These are phyloP conservation scores for Castanea crenata DNA, from an alignment of 306 rosid species.

Conservation along the genomic window DNA sequence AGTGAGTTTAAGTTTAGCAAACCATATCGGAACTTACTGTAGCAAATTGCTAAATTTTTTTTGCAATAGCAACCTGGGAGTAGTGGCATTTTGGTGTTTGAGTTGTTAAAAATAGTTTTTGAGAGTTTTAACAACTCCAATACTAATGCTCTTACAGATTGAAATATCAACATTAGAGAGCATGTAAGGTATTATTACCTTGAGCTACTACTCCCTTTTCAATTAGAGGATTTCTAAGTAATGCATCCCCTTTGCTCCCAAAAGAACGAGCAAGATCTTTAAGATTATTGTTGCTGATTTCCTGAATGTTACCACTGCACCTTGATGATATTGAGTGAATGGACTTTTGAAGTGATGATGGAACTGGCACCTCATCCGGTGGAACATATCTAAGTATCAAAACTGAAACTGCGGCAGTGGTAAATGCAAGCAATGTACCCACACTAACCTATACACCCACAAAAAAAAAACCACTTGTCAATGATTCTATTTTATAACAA, in stretches of 20 bases:
- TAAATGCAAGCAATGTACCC: slow-evolving; percentile 72
- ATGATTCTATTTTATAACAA: slow-evolving; percentile 9
- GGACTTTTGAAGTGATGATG: slow-evolving; percentile 45
- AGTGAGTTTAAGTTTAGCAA: no score
- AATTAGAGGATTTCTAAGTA: slow-evolving; percentile 52
- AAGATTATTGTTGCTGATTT: slow-evolving; percentile 21
- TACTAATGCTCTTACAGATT: neutral
- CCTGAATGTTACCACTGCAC: slow-evolving; percentile 28
- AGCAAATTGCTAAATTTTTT: no score
- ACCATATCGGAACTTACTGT: no score
- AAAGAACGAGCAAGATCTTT: slow-evolving; percentile 31
- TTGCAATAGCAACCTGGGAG: no score
- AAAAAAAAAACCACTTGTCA: neutral
- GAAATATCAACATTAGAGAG: neutral
- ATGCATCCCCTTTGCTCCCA: slow-evolving; percentile 29
- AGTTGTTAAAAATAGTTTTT: no score
- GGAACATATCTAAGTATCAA: slow-evolving; percentile 78
- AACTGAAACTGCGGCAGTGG: slow-evolving; percentile 64
- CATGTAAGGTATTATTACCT: slow-evolving; percentile 34
- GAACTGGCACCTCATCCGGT: slow-evolving; percentile 56
- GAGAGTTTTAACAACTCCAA: no score
- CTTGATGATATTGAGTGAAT: slow-evolving; percentile 31
- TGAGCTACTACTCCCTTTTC: slow-evolving; percentile 30
- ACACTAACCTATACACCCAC: slow-evolving; percentile 55
- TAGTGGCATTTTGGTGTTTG: no score